phyloP scores from a whole-genome alignment of 768 basidiomycete species.

The Coprinopsis cinerea region DNA sequence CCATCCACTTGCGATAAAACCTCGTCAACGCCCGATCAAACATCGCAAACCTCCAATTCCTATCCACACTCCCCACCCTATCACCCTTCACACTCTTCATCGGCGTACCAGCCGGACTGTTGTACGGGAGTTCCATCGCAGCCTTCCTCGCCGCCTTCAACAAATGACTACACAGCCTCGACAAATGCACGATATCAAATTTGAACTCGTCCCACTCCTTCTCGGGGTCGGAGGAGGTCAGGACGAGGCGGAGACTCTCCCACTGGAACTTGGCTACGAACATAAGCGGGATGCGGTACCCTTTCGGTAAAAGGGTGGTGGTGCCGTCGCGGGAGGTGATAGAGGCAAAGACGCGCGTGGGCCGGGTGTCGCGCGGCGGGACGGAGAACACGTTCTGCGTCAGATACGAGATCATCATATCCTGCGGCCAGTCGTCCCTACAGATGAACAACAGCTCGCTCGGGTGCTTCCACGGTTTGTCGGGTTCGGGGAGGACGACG shows the following conservation, averaged over 20 bases:
- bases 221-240: constrained; percentile 26
- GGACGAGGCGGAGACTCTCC: constrained; percentile 34
- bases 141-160: constrained; percentile 27
- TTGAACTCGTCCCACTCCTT: constrained; percentile 37
- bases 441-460: constrained; percentile 33
- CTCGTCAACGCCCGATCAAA: constrained; percentile 39
- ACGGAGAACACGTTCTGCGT: constrained; percentile 30
- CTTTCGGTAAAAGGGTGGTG: constrained; percentile 25
- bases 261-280: constrained; percentile 41
- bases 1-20: constrained; percentile 38
- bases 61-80: constrained; percentile 9
- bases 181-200: constrained; percentile 39
- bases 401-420: constrained; percentile 28
- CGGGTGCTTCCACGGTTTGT: constrained; percentile 32
- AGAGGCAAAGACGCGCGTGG: constrained; percentile 9
- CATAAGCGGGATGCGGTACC: constrained; percentile 39
- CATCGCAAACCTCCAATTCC: constrained; percentile 31
- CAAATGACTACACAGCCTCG: constrained; percentile 31
- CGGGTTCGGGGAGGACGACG: not conserved
- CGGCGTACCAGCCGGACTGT: not conserved
- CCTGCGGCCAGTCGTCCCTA: constrained; percentile 25
- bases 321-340: constrained; percentile 16
- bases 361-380: constrained; percentile 18
- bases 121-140: not conserved
- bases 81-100: constrained; percentile 4